Evolutionary conservation across 2,329 filamentous ascomycete species (phyloP), one percentile per base, ranked within the genome.

Genomic region (Paraphaeosphaeria minitans): DNA sequence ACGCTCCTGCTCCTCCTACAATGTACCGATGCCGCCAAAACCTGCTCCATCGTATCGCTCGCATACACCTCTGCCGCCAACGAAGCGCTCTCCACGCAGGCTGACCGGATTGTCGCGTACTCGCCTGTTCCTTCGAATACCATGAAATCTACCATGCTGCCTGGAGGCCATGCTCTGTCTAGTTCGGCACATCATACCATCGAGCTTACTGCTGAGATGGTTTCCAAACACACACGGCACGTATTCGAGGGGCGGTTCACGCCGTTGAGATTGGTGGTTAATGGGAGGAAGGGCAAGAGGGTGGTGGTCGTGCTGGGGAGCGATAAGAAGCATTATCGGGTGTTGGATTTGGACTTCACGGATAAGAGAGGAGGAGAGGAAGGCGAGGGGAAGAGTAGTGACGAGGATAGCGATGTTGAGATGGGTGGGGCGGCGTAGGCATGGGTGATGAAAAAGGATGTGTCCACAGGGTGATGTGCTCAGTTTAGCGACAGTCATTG

Each of bases 1-100:
- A 81, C 78, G 0, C 72, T 93, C 1, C 80, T 92, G 54, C 65
- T 91, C 1, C 81, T 93, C 1, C 84, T 83, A 75, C 69, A 66
- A 65, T 57, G 48, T 69, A 67, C 33, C 6, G 24, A 31, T 41
- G 56, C 70, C 14, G 27, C 57, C 6, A 52, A 54, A 21, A 43
- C 54, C 16, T 56, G 35, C 50, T 33, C 39, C 29, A 48, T 58
- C 37, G 59, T 74, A n/a, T 61, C 59, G 19, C 46, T 74, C 10
- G 64, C 65, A 8, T 73, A 72, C 62, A 62, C 49, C 13, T 24
- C 58, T 33, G 35, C 31, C 14, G 22, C 6, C 13, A 39, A 22
- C 48, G n/a, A 9, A 35, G 13, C 21, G n/a, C 29, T n/a, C 37
- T 13, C 45, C 35, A 31, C 33, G 9, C 35, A 24, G 31, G 13